Evolutionary conservation across 805 yeast genomes (phyloP), one percentile per base, ranked within the genome.

Genomic region (Nakazawaea pomicola): DNA sequence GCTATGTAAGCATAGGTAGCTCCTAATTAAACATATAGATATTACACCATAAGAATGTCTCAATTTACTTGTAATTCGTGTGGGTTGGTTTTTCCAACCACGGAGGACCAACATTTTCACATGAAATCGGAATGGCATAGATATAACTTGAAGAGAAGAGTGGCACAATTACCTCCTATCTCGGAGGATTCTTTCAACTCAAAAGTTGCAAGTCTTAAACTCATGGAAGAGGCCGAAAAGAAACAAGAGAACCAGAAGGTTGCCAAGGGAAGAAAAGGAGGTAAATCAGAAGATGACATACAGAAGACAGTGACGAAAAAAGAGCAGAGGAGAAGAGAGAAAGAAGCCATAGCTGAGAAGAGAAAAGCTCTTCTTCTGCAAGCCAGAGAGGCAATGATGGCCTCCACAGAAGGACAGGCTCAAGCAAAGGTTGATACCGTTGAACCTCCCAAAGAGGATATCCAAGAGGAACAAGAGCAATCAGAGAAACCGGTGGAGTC

Each of bases 81-180:
- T 53, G 61, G 58, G 24, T 61, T 70, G 43, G 59, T 55, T 29
- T 70, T 70, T 47, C 56, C 61, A 33, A 57, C 61, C 19, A 65
- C 73, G 3, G 66, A 58, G 33, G 62, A 65, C 43, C 76, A 70
- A 49, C 57, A 74, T 41, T 58, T 55, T 40, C 76, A 70, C 48
- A 70, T 70, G 76, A 67, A 64, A 45, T 58, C 70, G 4, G 75
- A 70, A 18, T 70, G 76, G 76, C 76, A 70, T 53, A 55, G 75
- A 45, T 70, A 70, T 50, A 70, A 70, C 48, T 60, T 70, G 48
- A 70, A 70, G 49, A 61, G 76, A 55, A 55, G 74, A 44, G 76
- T 69, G 10, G 74, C 75, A 4, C 65, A 63, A 45, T 56, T 70
- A 48, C 73, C 75, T 2, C 56, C 69, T 14, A 65, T 70, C 20